Percentiles rank a stretch among this genome's conserved stretches.
Conservation (phyloP, 306 rosid species). For the Casuarina equisetifolia region DNA sequence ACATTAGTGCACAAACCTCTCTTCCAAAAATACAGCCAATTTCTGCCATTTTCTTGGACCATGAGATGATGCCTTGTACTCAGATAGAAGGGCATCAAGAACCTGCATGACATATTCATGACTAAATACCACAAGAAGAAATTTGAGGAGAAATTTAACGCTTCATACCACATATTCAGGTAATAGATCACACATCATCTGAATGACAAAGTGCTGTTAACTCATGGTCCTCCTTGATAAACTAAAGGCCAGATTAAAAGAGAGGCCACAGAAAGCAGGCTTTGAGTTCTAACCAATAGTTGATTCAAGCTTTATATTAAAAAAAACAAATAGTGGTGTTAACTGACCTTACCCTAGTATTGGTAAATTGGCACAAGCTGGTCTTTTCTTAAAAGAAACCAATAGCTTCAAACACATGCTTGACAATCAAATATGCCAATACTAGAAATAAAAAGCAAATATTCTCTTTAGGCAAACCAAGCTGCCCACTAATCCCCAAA, state of each 20-base stretch:
- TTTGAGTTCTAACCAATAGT: neutral
- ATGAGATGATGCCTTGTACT: constrained; percentile 68
- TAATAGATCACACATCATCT: neutral
- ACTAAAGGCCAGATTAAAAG: neutral
- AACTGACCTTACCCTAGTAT: neutral
- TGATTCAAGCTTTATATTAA: neutral
- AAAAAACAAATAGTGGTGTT: neutral
- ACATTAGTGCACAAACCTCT: constrained; percentile 56
- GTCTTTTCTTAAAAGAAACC: neutral
- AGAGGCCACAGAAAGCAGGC: neutral
- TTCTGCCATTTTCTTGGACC: constrained; percentile 96
- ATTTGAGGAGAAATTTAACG: neutral
- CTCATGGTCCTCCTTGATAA: neutral
- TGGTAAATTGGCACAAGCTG: neutral
- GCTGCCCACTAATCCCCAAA: neutral
- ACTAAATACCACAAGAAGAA: constrained; percentile 2
- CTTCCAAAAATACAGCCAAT: constrained; percentile 67
- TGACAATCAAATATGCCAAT: neutral
- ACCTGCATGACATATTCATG: constrained; percentile 50
- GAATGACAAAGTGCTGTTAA: neutral
- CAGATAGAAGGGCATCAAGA: constrained; percentile 83
- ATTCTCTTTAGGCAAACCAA: neutral
- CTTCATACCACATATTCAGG: neutral
- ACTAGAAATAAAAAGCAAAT: neutral
- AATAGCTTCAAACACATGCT: neutral